These are phyloP conservation scores for Fusarium sublunatum DNA, from an alignment of 2,329 filamentous ascomycete species.

Conservation along the genomic window DNA sequence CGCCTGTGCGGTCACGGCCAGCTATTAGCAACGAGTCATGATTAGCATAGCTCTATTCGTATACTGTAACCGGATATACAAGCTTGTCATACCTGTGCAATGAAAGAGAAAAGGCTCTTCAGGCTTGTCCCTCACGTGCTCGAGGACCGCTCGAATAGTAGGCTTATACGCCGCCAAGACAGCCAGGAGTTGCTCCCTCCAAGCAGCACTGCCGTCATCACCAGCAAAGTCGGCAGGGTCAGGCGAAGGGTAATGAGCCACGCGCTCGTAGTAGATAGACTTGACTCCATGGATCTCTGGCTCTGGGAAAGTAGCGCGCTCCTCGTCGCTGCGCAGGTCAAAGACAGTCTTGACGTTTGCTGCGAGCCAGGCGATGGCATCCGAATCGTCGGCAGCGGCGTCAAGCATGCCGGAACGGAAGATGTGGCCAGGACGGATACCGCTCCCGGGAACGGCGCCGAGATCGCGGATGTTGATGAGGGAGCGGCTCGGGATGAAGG, in stretches of 20 bases:
- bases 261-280: slow-evolving; percentile 57
- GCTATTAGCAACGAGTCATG: slow-evolving; percentile 49
- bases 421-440: slow-evolving; percentile 55
- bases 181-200: slow-evolving; percentile 60
- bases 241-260: slow-evolving; percentile 51
- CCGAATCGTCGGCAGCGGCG: slow-evolving; percentile 45
- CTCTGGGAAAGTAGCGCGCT: slow-evolving; percentile 58
- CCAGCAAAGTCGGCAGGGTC: slow-evolving; percentile 57
- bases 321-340: slow-evolving; percentile 61
- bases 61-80: not conserved
- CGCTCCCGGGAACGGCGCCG: slow-evolving; percentile 57
- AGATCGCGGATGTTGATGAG: slow-evolving; percentile 66
- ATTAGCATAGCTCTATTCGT: not conserved
- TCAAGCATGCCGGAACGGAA: slow-evolving; percentile 61
- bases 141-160: slow-evolving; percentile 58
- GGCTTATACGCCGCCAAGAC: slow-evolving; percentile 57
- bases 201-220: slow-evolving; percentile 58
- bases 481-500: slow-evolving; percentile 59
- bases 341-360: slow-evolving; percentile 59
- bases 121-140: slow-evolving; percentile 60
- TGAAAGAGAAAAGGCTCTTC: slow-evolving; percentile 62
- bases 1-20: slow-evolving; percentile 65
- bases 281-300: slow-evolving; percentile 58
- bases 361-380: slow-evolving; percentile 52
- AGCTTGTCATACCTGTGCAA: slow-evolving; percentile 59